Evolutionary conservation across 2,329 filamentous ascomycete genomes (phyloP).

Genomic region (Xylariomycetidae sp.): DNA sequence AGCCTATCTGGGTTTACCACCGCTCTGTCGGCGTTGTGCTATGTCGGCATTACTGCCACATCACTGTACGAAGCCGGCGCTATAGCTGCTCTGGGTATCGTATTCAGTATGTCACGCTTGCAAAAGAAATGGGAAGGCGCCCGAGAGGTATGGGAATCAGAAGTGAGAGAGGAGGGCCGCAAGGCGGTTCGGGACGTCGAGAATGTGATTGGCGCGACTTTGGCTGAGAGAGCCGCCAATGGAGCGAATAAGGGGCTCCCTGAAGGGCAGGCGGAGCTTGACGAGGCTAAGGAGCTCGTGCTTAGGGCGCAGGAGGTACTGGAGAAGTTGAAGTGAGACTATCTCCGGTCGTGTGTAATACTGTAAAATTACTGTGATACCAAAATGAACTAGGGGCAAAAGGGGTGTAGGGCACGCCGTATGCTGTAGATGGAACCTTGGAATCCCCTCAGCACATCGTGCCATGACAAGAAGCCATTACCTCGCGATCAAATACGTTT

Average conservation of each 20-base stretch:
- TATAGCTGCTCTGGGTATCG: constrained; percentile 55
- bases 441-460: no score
- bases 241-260: constrained; percentile 14
- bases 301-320: constrained; percentile 46
- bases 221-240: constrained; percentile 29
- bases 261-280: constrained; percentile 25
- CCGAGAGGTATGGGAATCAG: constrained; percentile 58
- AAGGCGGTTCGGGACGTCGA: constrained; percentile 57
- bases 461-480: no score
- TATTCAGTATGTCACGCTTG: constrained; percentile 54
- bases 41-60: constrained; percentile 49
- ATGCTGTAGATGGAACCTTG: no score
- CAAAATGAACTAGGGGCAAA: no score
- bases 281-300: constrained; percentile 40
- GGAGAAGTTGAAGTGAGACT: constrained; percentile 39
- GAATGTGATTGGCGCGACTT: constrained; percentile 42
- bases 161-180: constrained; percentile 62
- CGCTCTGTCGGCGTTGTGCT: constrained; percentile 51
- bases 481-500: no score
- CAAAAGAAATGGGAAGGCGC: constrained; percentile 61
- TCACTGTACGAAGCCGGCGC: constrained; percentile 58
- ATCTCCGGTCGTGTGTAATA: no score
- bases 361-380: no score
- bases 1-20: constrained; percentile 63
- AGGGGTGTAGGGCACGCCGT: no score